phyloP scores from a whole-genome alignment of 192 early-diverging fungal genomes.

The Rhizophagus clarus region DNA sequence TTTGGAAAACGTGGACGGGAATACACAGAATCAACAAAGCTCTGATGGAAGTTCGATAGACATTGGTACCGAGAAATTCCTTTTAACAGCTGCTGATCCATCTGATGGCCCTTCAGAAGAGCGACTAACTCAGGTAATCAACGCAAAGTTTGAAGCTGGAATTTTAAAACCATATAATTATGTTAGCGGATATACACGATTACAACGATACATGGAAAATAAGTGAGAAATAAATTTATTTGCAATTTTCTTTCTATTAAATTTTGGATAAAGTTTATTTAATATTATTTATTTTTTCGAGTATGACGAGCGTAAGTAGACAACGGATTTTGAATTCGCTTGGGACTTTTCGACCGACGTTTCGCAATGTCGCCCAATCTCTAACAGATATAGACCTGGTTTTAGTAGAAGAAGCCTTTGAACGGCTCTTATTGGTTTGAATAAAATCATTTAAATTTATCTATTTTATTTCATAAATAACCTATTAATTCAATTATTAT shows the following conservation, averaged over 20 bases:
- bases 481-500: background rate
- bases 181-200: constrained; percentile 84
- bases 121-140: constrained; percentile 87
- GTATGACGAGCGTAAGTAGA: constrained; percentile 69
- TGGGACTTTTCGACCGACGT: constrained; percentile 85
- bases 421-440: constrained; percentile 79
- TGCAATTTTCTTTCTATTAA: constrained; percentile 8
- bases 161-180: constrained; percentile 98
- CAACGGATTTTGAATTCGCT: constrained; percentile 87
- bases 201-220: constrained; percentile 90
- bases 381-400: constrained; percentile 94
- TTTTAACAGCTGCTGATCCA: constrained; percentile 92
- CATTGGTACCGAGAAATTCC: constrained; percentile 78
- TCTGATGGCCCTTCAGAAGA: constrained; percentile 83
- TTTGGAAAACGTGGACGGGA: constrained; percentile 52
- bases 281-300: constrained; percentile 19
- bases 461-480: background rate
- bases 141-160: constrained; percentile 95
- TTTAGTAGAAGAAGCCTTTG: constrained; percentile 94
- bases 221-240: constrained; percentile 49
- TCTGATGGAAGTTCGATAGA: constrained; percentile 44
- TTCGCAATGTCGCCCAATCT: constrained; percentile 83
- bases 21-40: constrained; percentile 38
- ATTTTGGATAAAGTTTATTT: constrained; percentile 20
- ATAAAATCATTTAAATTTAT: background rate